Evolutionary conservation across 1,139 yeast species (phyloP), one percentile per base, ranked within the genome.

Genomic region (Scheffersomyces quercinus): DNA sequence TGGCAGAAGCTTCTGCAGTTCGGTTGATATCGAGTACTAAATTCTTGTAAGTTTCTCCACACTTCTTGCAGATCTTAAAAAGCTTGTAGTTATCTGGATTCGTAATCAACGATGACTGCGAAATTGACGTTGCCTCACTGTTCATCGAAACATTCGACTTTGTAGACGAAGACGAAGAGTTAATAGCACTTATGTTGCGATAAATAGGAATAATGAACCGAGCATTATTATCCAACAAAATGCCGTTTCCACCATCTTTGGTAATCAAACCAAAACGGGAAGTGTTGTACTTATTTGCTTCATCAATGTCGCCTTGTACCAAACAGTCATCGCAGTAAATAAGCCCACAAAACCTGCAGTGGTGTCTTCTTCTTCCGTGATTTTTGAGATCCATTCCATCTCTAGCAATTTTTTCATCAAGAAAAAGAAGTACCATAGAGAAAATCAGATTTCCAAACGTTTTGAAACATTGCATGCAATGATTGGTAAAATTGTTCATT

Each of bases 271-370:
- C 43, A 6, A 52, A 53, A n/a, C 41, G 35, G 4, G 47, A 39
- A 3, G 54, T 49, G n/a, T 47, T 38, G 38, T 47, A 52, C 38
- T 43, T 44, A 24, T 15, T 35, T 15, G 48, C 46, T 3, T 47
- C 47, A 14, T 47, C 54, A 14, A n/a, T 31, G 29, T 52, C 56
- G 15, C 41, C 39, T 34, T 54, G 58, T 5, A 47, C 44, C 42
- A 73, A 54, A 47, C 79, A 73, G 40, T 59, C 63, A 24, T 58
- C 56, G 52, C 79, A 73, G 43, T 61, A 68, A 11, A 71, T 60
- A 40, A 60, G 54, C 2, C 79, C 79, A 52, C 78, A 73, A 48
- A 72, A 73, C 16, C 78, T 55, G 51, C 78, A 73, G 53, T 73
- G 78, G 53, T 73, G 79, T 38, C 75, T 56, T 38, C 75, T 53